Evolutionary conservation across 208 protist genomes (phyloP).

Genomic region (Trypanosoma scelopori): DNA sequence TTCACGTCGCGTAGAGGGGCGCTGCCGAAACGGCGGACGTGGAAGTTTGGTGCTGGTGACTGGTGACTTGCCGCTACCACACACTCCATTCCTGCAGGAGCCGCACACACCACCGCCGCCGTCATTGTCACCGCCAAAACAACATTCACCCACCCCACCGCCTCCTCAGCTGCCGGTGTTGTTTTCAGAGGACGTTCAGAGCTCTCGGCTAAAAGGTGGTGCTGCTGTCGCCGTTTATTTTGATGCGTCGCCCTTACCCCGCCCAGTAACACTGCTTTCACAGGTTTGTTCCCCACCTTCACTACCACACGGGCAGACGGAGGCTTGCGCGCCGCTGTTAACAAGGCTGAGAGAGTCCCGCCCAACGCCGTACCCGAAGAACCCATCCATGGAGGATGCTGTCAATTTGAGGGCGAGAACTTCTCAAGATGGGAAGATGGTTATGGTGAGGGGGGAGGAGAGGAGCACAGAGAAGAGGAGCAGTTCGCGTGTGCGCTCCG

Average conservation of each 20-base stretch:
- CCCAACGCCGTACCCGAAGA: conserved; percentile 9
- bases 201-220: not conserved
- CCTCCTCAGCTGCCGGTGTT: not conserved
- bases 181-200: not conserved
- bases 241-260: conserved; percentile 49
- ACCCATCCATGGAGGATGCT: not conserved
- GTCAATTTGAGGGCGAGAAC: too few species aligned
- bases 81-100: conserved; percentile 25
- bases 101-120: conserved; percentile 23
- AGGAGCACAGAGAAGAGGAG: not conserved
- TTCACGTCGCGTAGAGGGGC: not conserved
- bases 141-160: conserved; percentile 9
- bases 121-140: not conserved
- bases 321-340: conserved; percentile 8
- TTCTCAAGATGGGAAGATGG: too few species aligned
- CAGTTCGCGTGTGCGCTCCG: not conserved
- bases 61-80: conserved; percentile 12
- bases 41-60: conserved; percentile 26
- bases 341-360: conserved; percentile 14
- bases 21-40: conserved; percentile 1
- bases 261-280: conserved; percentile 64
- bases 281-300: conserved; percentile 31
- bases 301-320: not conserved
- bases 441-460: not conserved
- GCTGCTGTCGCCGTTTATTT: not conserved